Evolutionary conservation across 441 rosid species (phyloP), one percentile per base, ranked within the genome.

Genomic region (Melastoma candidum): DNA sequence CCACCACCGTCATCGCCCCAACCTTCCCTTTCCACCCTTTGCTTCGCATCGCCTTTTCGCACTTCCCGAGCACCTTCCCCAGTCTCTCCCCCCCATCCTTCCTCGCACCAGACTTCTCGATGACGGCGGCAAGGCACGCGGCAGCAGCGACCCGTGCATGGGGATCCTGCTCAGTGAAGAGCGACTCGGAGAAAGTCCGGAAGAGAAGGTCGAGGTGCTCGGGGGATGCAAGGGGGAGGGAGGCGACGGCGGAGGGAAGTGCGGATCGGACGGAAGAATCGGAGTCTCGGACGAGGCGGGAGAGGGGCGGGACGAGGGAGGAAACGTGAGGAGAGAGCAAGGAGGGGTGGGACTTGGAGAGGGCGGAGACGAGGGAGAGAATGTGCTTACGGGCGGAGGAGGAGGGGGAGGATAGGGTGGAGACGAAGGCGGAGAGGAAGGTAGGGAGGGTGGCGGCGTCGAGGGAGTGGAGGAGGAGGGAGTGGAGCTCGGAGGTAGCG

Each of bases 81-180:
- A 87, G 50, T 58, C 75, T 66, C 46, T 32, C 73, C 26, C 86
- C 77, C 51, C 85, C 88, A 41, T 88, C 90, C 68, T 87, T 92
- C 51, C 76, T 70, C 6, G 86, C 77, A 3, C 84, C 74, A 12
- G 41, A 32, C 41, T 32, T 32, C 41, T 77, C 87, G 4, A 90
- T 76, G 36, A 95, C 88, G 11, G 93, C 87, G 3, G 98, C 85
- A 50, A 90, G 68, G 46, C 98, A 85, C 65, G 85, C 61, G 3
- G 93, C 98, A 9, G 87, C 87, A 32, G 90, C 96, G 67, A 76
- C 64, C 84, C 87, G 98, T 5, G 95, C 82, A 44, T 72, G 76
- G 53, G 54, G 12, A 24, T 90, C 93, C 66, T 83, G 96, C 75
- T 90, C 97, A 11, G 97, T 87, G 70, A 85, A 90, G 12, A 87